Evolutionary conservation across 495 filamentous ascomycete genomes (phyloP), one percentile per base, ranked within the genome.

Genomic region (Talaromyces proteolyticus): DNA sequence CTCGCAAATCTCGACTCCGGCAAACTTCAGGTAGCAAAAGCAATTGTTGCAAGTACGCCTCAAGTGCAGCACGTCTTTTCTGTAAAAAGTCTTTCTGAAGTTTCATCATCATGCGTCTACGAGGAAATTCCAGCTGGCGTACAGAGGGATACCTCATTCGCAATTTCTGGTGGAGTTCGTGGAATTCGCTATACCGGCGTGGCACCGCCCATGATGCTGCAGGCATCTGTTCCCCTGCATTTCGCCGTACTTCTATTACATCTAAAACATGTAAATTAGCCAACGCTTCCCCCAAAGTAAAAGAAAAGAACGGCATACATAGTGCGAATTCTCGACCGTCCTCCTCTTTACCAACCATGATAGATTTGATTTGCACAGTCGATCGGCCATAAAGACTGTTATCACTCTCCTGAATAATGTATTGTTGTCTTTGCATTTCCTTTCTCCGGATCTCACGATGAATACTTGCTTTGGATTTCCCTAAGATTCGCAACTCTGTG

Each of bases 311-410:
- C 26, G 23, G 63, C 79, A 67, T 69, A 84, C 80, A 98, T 47
- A 96, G 72, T 17, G 91, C 94, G 60, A 86, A 97, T 61, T 97
- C 93, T 56, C 88, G 88, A 17, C 92, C 93, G 52, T 96, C 91
- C 25, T 92, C 87, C 52, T 96, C 91, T 52, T 79, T 87, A 16
- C 89, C 93, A 40, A 96, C 88, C 64, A 93, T 89, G 52, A 95
- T 91, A 2, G 87, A 86, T 63, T 88, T 91, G 67, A 99, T 96
- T 47, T 78, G 85, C 52, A 97, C 81, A 4, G 80, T 86, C 3
- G 93, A 90, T 11, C 93, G 86, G 14, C 93, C 93, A 64, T 93
- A 96, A 37, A 99, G 73, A 64, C 91, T 96, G 66, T 97, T 99
- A 59, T 97, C 94, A 61, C 90, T 95, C 64, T 97, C 92, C 63